Evolutionary conservation across 2,329 filamentous ascomycete species (phyloP).

Genomic region (Cladophialophora exuberans): DNA sequence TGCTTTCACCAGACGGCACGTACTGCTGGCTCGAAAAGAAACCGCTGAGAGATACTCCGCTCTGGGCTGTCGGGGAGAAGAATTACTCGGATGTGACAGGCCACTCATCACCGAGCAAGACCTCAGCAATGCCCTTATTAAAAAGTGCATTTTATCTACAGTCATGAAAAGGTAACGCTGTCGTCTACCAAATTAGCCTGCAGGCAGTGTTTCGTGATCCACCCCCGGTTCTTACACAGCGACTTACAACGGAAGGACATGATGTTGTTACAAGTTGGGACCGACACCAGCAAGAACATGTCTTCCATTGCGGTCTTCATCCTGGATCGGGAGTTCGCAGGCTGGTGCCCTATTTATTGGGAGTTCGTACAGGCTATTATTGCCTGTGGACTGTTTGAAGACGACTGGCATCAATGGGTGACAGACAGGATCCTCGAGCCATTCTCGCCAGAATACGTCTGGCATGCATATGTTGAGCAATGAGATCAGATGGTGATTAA

Average conservation of each 20-base stretch:
- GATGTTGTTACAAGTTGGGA: no score
- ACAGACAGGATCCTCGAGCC: conserved; percentile 38
- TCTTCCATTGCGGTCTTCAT: conserved; percentile 34
- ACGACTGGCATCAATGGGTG: conserved; percentile 42
- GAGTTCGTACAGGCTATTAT: conserved; percentile 44
- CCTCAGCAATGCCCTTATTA: conserved; percentile 36
- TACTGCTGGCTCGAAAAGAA: conserved; percentile 36
- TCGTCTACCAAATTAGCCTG: conserved; percentile 35
- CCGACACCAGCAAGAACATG: conserved; percentile 21
- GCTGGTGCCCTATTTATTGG: conserved; percentile 47
- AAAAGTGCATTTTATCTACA: conserved; percentile 36
- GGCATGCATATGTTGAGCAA: conserved; percentile 35
- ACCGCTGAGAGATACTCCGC: conserved; percentile 35
- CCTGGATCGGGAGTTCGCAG: conserved; percentile 47
- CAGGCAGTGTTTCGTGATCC: conserved; percentile 33
- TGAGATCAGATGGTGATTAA: conserved; percentile 32
- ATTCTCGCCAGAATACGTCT: conserved; percentile 38
- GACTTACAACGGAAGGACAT: conserved; percentile 42
- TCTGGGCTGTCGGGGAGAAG: conserved; percentile 32
- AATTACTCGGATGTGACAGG: conserved; percentile 34
- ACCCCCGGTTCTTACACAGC: conserved; percentile 39
- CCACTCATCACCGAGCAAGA: conserved; percentile 37
- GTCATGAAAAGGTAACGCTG: conserved; percentile 31
- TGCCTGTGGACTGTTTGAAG: conserved; percentile 38
- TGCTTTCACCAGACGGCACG: conserved; percentile 35